A percentile compares a stretch with the other conserved stretches of the same genome.
phyloP scores from a whole-genome alignment of 768 basidiomycete species.

The Agaricus sinodeliciosus region DNA sequence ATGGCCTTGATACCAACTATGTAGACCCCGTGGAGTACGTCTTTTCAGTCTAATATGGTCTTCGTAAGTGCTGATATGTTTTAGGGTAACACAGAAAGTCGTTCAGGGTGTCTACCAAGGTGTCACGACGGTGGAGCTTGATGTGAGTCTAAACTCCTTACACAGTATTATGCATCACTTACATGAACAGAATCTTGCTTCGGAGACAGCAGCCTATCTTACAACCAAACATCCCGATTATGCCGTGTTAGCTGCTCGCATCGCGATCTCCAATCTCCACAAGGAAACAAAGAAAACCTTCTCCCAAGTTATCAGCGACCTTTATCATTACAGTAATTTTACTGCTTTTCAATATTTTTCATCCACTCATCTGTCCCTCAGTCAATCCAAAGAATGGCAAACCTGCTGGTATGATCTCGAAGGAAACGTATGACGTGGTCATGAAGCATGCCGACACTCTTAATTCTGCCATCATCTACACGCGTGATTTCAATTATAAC shows the following conservation, averaged over 20 bases:
- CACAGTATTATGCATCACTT: background rate
- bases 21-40: constrained; percentile 89
- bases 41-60: constrained; percentile 1
- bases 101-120: constrained; percentile 91
- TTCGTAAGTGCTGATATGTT: background rate
- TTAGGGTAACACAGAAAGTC: constrained; percentile 86
- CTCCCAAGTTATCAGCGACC: constrained; percentile 84
- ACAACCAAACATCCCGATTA: constrained; percentile 98
- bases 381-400: constrained; percentile 95
- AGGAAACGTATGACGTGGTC: constrained; percentile 79
- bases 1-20: constrained; percentile 88
- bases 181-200: constrained; percentile 76
- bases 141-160: constrained; percentile 46
- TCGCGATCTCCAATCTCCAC: constrained; percentile 97
- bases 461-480: constrained; percentile 95
- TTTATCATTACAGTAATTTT: constrained; percentile 76
- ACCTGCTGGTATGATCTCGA: constrained; percentile 85
- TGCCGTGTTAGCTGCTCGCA: constrained; percentile 95
- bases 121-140: constrained; percentile 95
- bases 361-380: constrained; percentile 4
- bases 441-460: constrained; percentile 73
- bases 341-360: background rate
- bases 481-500: constrained; percentile 97
- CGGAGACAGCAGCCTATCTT: constrained; percentile 95
- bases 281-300: constrained; percentile 99